A percentile compares a stretch with the other conserved stretches of the same genome.
phyloP scores from a whole-genome alignment of 2,329 filamentous ascomycete species.

The Epichloe glyceriae region DNA sequence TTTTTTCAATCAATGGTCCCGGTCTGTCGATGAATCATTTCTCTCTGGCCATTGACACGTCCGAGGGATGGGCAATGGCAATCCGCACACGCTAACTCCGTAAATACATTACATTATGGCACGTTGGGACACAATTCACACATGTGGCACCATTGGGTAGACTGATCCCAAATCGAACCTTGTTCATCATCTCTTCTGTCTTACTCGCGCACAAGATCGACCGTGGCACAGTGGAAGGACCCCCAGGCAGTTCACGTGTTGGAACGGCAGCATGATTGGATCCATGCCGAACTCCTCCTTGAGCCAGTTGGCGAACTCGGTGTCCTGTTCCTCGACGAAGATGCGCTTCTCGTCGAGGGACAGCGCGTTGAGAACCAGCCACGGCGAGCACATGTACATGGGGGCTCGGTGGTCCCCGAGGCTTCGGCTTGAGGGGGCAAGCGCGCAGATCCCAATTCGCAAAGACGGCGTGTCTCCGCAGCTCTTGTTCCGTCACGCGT shows the following conservation, averaged over 20 bases:
- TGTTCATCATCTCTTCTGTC: background rate
- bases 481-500: slow-evolving; percentile 11
- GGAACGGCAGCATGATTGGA: slow-evolving; percentile 14
- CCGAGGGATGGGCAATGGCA: too few relatives aligned
- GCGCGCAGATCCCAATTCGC: slow-evolving; percentile 16
- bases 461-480: slow-evolving; percentile 14
- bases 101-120: too few relatives aligned
- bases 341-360: slow-evolving; percentile 14
- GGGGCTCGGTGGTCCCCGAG: slow-evolving; percentile 8
- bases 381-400: slow-evolving; percentile 15
- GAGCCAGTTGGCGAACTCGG: slow-evolving; percentile 9
- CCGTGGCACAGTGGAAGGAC: slow-evolving; percentile 19
- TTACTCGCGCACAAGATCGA: slow-evolving; percentile 7
- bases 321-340: slow-evolving; percentile 15
- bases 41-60: too few relatives aligned
- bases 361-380: slow-evolving; percentile 16
- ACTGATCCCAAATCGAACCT: background rate
- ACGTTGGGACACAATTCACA: too few relatives aligned
- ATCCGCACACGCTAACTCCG: too few relatives aligned
- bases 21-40: too few relatives aligned
- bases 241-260: slow-evolving; percentile 20
- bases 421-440: slow-evolving; percentile 11
- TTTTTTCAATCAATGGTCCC: too few relatives aligned
- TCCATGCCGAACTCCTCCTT: slow-evolving; percentile 8
- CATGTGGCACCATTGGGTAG: background rate